Evolutionary conservation across 352 stramenopile genomes (phyloP).

Genomic region (Globisporangium barbulae): DNA sequence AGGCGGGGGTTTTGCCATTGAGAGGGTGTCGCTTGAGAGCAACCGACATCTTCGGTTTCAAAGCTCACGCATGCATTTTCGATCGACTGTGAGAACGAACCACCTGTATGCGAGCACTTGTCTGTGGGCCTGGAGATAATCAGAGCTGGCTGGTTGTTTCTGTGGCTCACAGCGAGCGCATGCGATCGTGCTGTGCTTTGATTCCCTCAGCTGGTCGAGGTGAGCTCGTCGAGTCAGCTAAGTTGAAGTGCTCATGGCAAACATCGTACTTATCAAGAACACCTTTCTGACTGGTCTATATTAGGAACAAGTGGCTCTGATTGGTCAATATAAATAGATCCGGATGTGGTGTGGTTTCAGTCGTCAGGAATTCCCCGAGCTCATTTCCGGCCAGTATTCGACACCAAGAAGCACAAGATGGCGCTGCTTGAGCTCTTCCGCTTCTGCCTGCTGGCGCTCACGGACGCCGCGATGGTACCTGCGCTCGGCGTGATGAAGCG

Average conservation of each 20-base stretch:
- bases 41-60: neutral
- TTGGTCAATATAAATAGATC: neutral
- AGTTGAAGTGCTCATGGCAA: neutral
- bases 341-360: neutral
- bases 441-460: conserved; percentile 72
- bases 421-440: conserved; percentile 47
- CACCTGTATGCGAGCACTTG: neutral
- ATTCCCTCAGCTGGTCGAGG: neutral
- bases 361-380: neutral
- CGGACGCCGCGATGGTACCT: conserved; percentile 69
- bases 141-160: neutral
- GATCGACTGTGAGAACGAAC: no score
- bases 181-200: neutral
- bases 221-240: neutral
- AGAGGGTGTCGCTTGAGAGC: neutral
- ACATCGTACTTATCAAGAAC: neutral
- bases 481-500: conserved; percentile 74
- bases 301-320: neutral
- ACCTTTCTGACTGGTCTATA: neutral
- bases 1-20: neutral
- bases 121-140: neutral
- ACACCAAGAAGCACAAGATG: conserved; percentile 9
- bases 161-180: neutral
- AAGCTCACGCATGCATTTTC: neutral
- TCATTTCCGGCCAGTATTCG: neutral